Conservation (phyloP, 179 eudicot species). For the Pouteria campechiana region DNA sequence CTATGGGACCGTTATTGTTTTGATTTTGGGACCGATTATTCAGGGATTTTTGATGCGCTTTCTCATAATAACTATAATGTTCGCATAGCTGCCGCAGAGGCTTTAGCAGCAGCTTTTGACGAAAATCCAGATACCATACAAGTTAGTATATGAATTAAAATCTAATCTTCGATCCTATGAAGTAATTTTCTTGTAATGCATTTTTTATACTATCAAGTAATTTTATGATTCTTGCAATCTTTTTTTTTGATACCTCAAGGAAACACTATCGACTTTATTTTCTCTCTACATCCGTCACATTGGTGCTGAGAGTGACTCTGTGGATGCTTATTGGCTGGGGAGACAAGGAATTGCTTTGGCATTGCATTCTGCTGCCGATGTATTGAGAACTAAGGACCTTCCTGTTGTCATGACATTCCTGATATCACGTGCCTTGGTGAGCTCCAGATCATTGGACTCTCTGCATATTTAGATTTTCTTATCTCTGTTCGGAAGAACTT, state of each 20-base stretch:
- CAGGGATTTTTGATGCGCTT: constrained; percentile 75
- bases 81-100: constrained; percentile 91
- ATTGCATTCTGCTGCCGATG: constrained; percentile 81
- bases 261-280: constrained; percentile 78
- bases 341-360: constrained; percentile 97
- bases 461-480: background rate
- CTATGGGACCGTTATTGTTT: constrained; percentile 89
- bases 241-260: constrained; percentile 32
- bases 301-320: constrained; percentile 47
- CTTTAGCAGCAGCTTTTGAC: constrained; percentile 87
- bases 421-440: constrained; percentile 94
- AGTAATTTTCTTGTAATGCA: too few relatives aligned
- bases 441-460: background rate
- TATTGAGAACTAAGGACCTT: constrained; percentile 87
- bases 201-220: too few relatives aligned
- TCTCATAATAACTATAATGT: constrained; percentile 83
- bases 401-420: constrained; percentile 97
- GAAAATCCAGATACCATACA: constrained; percentile 85
- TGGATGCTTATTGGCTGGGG: constrained; percentile 90
- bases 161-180: constrained; percentile 1
- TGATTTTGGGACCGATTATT: constrained; percentile 81
- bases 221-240: too few relatives aligned
- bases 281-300: constrained; percentile 75
- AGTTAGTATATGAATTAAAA: constrained; percentile 22
- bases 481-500: too few relatives aligned